Evolutionary conservation across 441 rosid genomes (phyloP), one percentile per base, ranked within the genome.

Genomic region (Populus hybrid): DNA sequence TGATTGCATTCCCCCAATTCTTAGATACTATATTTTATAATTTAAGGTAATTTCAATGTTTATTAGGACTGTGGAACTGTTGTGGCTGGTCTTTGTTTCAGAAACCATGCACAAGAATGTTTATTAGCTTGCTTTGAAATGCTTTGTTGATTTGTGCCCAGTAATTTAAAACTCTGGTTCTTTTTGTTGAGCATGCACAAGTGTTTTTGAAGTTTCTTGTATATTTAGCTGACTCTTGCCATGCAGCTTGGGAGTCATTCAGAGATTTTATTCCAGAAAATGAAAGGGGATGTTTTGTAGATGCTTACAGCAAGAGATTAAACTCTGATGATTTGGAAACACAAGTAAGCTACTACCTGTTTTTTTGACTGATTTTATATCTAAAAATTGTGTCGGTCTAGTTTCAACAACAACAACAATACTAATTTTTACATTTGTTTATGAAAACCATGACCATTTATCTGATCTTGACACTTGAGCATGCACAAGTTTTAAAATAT

Each of bases 211-310:
- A 30, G 32, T 30, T 30, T 30, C 32, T 30, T 30, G 3, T 30
- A 30, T 30, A 30, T 30, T 30, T 30, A 30, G 32, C 32, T 30
- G 32, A 30, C 32, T 30, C 32, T 3, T 30, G 32, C 32, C 32
- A 30, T 30, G 32, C 32, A 30, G 99, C 92, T 72, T 95, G 99
- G 99, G 99, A 95, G 86, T 84, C 91, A 40, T 95, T 95, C 81
- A 89, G 94, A 82, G 97, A 95, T 86, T 93, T 90, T 69, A 93
- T 95, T 81, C 97, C 99, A 5, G 97, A 89, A 85, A 85, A 85
- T 70, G 97, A 95, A 84, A 90, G 99, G 81, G 86, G 77, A 34
- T 73, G 91, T 80, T 83, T 92, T n/a, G 54, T 93, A 66, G 87
- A 88, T 71, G 97, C 98, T 81, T 93, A 95, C 83, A 83, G 81